Percentiles rank a stretch among this genome's conserved stretches.
Evolutionary conservation across 139 green algal genomes (phyloP).

Genomic region (Tetradesmus obliquus): DNA sequence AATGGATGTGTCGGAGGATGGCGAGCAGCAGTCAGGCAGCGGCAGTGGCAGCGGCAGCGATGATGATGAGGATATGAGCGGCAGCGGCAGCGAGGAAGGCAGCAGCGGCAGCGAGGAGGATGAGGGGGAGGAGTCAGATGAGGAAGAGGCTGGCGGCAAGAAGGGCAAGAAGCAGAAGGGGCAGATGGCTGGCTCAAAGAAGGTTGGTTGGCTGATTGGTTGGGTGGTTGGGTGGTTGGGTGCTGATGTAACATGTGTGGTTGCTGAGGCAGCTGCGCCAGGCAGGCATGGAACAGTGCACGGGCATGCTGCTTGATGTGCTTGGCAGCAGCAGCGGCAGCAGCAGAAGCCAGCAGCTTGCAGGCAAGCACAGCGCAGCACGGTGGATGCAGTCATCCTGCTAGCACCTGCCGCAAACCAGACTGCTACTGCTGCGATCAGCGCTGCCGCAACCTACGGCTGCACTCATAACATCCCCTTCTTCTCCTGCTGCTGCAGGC

Average conservation of each 20-base stretch:
- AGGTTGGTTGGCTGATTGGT: conserved; percentile 28
- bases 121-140: conserved; percentile 56
- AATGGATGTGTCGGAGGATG: background rate
- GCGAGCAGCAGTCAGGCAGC: background rate
- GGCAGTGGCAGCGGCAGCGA: background rate
- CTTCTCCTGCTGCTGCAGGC: conserved; percentile 61
- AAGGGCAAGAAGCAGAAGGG: conserved; percentile 16
- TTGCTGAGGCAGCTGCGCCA: background rate
- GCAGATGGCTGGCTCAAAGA: conserved; percentile 39
- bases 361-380: too few species aligned
- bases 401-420: too few species aligned
- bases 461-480: background rate
- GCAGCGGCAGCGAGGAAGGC: conserved; percentile 36
- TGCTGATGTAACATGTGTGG: background rate
- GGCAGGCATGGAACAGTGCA: too few species aligned
- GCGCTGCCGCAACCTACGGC: too few species aligned
- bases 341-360: too few species aligned
- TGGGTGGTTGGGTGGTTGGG: conserved; percentile 22
- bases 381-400: too few species aligned
- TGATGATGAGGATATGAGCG: conserved; percentile 14
- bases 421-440: too few species aligned
- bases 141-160: conserved; percentile 49
- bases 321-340: too few species aligned
- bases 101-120: conserved; percentile 50
- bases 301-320: too few species aligned